phyloP scores from a whole-genome alignment of 495 filamentous ascomycete species.

The Amorphotheca resinae region DNA sequence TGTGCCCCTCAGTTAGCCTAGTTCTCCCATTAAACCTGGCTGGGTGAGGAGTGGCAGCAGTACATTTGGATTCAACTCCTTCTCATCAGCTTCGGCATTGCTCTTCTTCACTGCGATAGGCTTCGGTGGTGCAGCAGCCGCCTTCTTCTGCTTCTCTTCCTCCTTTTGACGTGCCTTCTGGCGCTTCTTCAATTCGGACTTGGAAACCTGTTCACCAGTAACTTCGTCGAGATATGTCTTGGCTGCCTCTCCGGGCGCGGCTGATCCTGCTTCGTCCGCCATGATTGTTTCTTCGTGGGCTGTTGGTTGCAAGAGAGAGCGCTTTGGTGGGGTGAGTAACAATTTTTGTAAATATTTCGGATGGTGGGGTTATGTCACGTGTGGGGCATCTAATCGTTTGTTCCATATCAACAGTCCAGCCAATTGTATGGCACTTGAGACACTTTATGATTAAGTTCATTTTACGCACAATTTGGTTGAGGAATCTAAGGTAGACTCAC shows the following conservation, averaged over 20 bases:
- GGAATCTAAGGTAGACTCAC: too few species aligned
- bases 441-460: too few species aligned
- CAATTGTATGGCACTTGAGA: too few species aligned
- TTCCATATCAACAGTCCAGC: too few species aligned
- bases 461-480: too few species aligned
- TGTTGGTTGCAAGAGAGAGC: neutral
- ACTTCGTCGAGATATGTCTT: constrained; percentile 76
- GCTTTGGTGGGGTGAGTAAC: neutral
- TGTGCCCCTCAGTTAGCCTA: constrained; percentile 27
- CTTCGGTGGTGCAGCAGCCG: constrained; percentile 58
- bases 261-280: constrained; percentile 30
- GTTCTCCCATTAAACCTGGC: too few species aligned
- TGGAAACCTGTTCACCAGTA: constrained; percentile 74
- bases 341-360: constrained; percentile 2
- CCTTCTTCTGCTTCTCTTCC: constrained; percentile 77
- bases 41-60: too few species aligned
- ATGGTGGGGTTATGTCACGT: constrained; percentile 5
- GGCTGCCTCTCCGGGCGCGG: too few species aligned
- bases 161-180: constrained; percentile 83
- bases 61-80: constrained; percentile 82
- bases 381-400: too few species aligned
- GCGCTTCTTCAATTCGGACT: constrained; percentile 89
- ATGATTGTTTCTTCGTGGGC: constrained; percentile 15
- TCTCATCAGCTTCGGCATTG: constrained; percentile 56
- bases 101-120: constrained; percentile 53